Evolutionary conservation across 352 stramenopile species (phyloP), one percentile per base, ranked within the genome.

Genomic region (Thraustochytrium striatum): DNA sequence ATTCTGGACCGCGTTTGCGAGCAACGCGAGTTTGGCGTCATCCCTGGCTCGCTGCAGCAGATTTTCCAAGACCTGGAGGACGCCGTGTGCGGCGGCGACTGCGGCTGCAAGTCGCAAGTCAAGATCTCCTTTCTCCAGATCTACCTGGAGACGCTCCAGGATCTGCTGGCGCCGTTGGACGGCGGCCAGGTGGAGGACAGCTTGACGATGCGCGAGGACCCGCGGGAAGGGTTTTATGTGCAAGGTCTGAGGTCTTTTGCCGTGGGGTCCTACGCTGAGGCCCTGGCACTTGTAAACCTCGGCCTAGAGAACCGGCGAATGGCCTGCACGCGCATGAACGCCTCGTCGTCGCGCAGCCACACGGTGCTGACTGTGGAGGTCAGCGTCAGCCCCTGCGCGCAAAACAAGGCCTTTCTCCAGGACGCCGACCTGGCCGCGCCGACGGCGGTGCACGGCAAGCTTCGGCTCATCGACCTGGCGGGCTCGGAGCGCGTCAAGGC

Each of bases 401-500:
- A 41, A 0, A 16, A 43, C 30, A 13, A 28, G 8, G 19, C 44
- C 7, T 75, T 13, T 8, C n/a, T n/a, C n/a, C n/a, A n/a, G n/a
- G n/a, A n/a, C n/a, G 35, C 8, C n/a, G 9, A 5, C 38, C 61
- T n/a, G n/a, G n/a, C n/a, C n/a, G n/a, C n/a, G n/a, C n/a, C n/a
- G n/a, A n/a, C n/a, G 38, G 36, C 19, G 8, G 16, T 78, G 8
- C 9, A 43, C 61, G 69, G 50, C 50, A 79, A 69, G 70, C 68
- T 87, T 2, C 82, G 83, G 2, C 32, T 86, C 0, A 79, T 86
- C 0, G 83, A 86, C 68, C 79, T 86, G 33, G 83, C 83, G 3
- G 83, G 83, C 28, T 81, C 38, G n/a, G 83, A 86, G 53, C 19
- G 83, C 21, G 39, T 85, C 11, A 81, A 81, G 41, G 81, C 82